Evolutionary conservation across 441 rosid genomes (phyloP).

Genomic region (Pelargonium fulgidum): DNA sequence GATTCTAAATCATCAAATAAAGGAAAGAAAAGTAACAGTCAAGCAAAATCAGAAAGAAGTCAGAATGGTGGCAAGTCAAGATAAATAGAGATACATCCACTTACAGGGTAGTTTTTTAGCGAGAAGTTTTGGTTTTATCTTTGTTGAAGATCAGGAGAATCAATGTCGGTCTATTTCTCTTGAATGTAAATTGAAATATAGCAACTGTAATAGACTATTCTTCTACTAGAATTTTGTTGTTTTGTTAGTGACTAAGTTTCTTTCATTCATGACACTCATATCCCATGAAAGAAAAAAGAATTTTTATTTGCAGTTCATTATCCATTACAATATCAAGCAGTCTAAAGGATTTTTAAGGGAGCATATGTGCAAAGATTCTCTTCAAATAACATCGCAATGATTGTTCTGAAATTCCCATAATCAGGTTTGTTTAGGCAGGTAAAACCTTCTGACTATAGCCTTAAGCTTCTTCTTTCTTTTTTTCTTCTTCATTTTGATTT

Average conservation of each 20-base stretch:
- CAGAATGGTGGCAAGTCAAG: constrained; percentile 25
- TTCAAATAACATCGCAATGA: neutral
- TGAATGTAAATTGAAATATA: neutral
- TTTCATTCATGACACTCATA: neutral
- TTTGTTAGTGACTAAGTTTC: neutral
- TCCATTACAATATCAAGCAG: neutral
- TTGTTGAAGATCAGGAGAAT: neutral
- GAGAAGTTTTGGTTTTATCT: neutral
- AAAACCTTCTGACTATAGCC: neutral
- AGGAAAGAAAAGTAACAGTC: constrained; percentile 31
- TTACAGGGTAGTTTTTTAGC: neutral
- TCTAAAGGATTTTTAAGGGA: neutral
- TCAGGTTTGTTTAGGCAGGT: neutral
- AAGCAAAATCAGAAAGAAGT: constrained; percentile 31
- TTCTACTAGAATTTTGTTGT: neutral
- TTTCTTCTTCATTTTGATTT: neutral
- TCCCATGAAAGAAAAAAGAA: neutral
- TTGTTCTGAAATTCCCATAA: neutral
- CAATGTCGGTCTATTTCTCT: neutral
- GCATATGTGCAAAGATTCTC: neutral
- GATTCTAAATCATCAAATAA: constrained; percentile 35
- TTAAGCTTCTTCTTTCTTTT: neutral
- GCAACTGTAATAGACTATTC: neutral
- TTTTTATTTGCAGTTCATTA: neutral
- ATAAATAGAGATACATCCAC: constrained; percentile 2